Evolutionary conservation across 2,329 filamentous ascomycete genomes (phyloP).

Genomic region (Hypocrella siamensis): DNA sequence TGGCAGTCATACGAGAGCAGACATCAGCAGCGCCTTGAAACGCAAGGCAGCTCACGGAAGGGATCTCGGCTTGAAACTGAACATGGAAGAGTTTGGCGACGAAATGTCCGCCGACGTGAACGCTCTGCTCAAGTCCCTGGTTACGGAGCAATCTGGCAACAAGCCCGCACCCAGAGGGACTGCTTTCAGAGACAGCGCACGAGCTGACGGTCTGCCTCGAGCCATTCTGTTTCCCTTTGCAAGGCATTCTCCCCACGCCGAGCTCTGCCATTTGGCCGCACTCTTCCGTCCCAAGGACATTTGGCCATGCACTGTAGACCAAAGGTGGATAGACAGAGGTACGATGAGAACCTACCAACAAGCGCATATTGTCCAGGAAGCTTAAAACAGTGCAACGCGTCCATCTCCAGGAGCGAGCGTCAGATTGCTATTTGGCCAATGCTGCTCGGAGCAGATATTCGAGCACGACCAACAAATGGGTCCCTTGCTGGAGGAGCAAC

Average conservation of each 20-base stretch:
- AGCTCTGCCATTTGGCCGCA: constrained; percentile 56
- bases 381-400: no score
- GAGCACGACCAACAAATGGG: constrained; percentile 49
- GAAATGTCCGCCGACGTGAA: constrained; percentile 5
- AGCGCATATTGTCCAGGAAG: no score
- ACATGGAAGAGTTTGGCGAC: constrained; percentile 6
- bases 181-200: no score
- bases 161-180: background rate
- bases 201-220: constrained; percentile 16
- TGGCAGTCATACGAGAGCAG: constrained; percentile 2
- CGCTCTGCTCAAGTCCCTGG: constrained; percentile 1
- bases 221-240: constrained; percentile 64
- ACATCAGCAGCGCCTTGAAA: constrained; percentile 5
- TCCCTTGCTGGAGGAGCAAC: constrained; percentile 1
- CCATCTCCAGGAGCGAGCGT: constrained; percentile 40
- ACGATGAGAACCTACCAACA: no score
- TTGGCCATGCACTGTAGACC: constrained; percentile 65
- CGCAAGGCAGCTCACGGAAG: constrained; percentile 9
- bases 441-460: constrained; percentile 47
- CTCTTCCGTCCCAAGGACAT: constrained; percentile 60
- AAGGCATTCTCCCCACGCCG: constrained; percentile 72
- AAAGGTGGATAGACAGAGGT: constrained; percentile 44
- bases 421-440: constrained; percentile 50
- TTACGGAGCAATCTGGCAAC: background rate
- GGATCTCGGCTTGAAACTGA: constrained; percentile 11